Percentiles rank a stretch among this genome's conserved stretches.
phyloP scores from a whole-genome alignment of 768 basidiomycete genomes.

The Suillus bovinus region DNA sequence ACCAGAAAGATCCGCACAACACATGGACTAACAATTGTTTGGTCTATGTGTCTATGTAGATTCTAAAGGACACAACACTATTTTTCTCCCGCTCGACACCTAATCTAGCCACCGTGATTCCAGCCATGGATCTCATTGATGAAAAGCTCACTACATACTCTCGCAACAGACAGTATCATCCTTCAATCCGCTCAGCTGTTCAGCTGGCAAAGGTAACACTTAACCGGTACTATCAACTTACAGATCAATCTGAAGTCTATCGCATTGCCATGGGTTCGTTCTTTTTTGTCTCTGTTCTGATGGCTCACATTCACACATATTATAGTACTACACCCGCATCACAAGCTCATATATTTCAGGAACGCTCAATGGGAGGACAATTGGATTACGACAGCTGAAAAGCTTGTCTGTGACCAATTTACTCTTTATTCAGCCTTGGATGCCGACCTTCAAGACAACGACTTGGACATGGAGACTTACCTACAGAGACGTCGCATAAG shows the following conservation, averaged over 20 bases:
- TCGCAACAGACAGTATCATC: not conserved
- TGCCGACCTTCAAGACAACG: not conserved
- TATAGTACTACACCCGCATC: slow-evolving; percentile 30
- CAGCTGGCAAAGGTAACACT: slow-evolving; percentile 15
- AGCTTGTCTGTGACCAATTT: no score
- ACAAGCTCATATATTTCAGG: slow-evolving; percentile 33
- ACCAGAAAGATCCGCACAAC: no score
- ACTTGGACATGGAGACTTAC: not conserved
- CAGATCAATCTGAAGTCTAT: slow-evolving; percentile 23
- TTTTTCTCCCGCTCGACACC: slow-evolving; percentile 9
- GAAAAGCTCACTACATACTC: slow-evolving; percentile 15
- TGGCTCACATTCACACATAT: slow-evolving; percentile 10
- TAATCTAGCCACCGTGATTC: slow-evolving; percentile 23
- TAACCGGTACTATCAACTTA: slow-evolving; percentile 26
- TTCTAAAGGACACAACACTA: slow-evolving; percentile 25
- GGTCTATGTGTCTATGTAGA: slow-evolving; percentile 10
- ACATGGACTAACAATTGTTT: slow-evolving; percentile 1
- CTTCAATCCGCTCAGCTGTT: slow-evolving; percentile 10
- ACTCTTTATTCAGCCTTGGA: slow-evolving; percentile 3
- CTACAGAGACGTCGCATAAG: not conserved
- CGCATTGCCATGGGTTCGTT: slow-evolving; percentile 30
- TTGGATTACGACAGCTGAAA: slow-evolving; percentile 28
- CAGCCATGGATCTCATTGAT: slow-evolving; percentile 37
- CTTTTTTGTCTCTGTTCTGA: slow-evolving; percentile 2
- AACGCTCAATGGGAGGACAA: slow-evolving; percentile 22